A percentile compares a stretch with the other conserved stretches of the same genome.
These are phyloP conservation scores for Colletotrichum neosansevieriae DNA, from an alignment of 2,329 filamentous ascomycete genomes.

Conservation along the genomic window DNA sequence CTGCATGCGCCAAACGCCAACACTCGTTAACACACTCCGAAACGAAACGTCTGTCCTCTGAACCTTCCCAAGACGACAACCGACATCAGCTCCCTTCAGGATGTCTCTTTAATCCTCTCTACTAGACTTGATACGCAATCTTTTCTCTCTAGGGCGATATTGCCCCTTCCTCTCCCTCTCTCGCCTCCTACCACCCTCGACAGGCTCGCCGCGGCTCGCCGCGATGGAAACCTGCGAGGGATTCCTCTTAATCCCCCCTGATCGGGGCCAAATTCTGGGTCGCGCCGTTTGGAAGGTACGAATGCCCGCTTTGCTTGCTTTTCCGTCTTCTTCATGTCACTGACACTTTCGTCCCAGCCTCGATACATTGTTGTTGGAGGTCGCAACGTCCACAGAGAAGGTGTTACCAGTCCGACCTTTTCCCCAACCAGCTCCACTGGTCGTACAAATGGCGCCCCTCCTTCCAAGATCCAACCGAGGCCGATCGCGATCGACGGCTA, in stretches of 20 bases:
- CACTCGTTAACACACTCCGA: slow-evolving; percentile 13
- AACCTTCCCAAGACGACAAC: background rate
- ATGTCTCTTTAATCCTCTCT: slow-evolving; percentile 30
- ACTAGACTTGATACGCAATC: slow-evolving; percentile 13
- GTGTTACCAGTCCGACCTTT: slow-evolving; percentile 50
- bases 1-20: too few species aligned
- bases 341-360: slow-evolving; percentile 54
- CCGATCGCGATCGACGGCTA: slow-evolving; percentile 52
- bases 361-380: slow-evolving; percentile 70
- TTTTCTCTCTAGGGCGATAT: slow-evolving; percentile 10
- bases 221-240: slow-evolving; percentile 54
- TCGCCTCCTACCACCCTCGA: background rate
- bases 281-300: slow-evolving; percentile 66
- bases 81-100: slow-evolving; percentile 20
- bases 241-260: slow-evolving; percentile 62
- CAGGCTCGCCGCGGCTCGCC: slow-evolving; percentile 1
- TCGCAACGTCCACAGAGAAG: slow-evolving; percentile 49
- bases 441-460: slow-evolving; percentile 52
- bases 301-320: slow-evolving; percentile 26
- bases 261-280: slow-evolving; percentile 63
- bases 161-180: slow-evolving; percentile 8
- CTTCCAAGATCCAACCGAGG: slow-evolving; percentile 51
- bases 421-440: slow-evolving; percentile 53
- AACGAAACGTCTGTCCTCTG: background rate
- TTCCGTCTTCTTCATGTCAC: background rate